Evolutionary conservation across 2,329 filamentous ascomycete species (phyloP).

Genomic region (Trichophyton benhamiae): DNA sequence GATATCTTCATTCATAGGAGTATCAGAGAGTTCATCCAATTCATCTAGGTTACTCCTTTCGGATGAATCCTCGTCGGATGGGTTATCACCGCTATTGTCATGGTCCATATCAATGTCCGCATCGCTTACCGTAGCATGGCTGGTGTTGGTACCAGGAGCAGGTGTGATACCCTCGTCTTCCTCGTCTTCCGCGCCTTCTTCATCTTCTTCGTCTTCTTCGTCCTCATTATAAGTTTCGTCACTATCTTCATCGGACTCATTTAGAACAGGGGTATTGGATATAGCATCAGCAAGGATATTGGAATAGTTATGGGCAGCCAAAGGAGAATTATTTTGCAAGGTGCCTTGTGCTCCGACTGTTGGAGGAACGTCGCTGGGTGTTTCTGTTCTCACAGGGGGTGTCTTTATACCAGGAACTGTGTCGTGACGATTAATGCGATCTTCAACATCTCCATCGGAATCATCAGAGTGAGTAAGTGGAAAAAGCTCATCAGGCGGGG

Average conservation of each 20-base stretch:
- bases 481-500: slow-evolving; percentile 7
- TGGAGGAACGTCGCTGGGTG: neutral
- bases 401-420: neutral
- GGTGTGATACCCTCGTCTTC: neutral
- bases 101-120: slow-evolving; percentile 1
- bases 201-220: slow-evolving; percentile 4
- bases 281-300: neutral
- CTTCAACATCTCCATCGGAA: slow-evolving; percentile 10
- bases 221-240: slow-evolving; percentile 11
- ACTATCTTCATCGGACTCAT: slow-evolving; percentile 6
- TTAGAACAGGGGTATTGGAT: neutral
- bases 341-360: neutral
- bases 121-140: neutral
- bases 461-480: slow-evolving; percentile 10
- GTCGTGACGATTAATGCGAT: neutral
- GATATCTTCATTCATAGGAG: neutral
- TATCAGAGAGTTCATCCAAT: neutral
- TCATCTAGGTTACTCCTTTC: neutral
- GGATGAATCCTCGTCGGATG: neutral
- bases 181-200: neutral
- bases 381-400: neutral
- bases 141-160: neutral
- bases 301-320: neutral
- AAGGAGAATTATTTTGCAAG: neutral
- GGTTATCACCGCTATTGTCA: neutral